Percentiles rank a stretch among this genome's conserved stretches.
These are phyloP conservation scores for Cytospora schulzeri DNA, from an alignment of 2,329 filamentous ascomycete genomes.

Conservation along the genomic window DNA sequence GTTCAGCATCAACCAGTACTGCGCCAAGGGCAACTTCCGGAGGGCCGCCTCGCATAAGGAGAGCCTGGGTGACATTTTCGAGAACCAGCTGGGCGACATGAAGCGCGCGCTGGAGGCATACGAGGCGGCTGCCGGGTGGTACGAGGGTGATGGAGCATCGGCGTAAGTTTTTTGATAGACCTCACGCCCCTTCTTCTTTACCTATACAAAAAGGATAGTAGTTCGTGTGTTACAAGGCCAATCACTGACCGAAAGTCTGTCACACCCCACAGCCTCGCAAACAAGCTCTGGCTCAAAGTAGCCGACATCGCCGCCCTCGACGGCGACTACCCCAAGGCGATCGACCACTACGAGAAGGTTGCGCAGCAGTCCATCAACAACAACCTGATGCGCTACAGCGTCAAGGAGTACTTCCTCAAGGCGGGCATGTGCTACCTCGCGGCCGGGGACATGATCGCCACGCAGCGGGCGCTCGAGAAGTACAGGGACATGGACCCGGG, in stretches of 20 bases:
- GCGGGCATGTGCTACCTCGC: conserved; percentile 87
- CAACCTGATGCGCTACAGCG: conserved; percentile 89
- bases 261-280: conserved; percentile 66
- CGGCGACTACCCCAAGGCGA: conserved; percentile 81
- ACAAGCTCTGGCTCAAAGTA: conserved; percentile 91
- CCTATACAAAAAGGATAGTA: not conserved
- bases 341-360: conserved; percentile 82
- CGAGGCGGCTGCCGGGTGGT: conserved; percentile 85
- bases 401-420: conserved; percentile 96
- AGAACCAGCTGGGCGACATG: conserved; percentile 76
- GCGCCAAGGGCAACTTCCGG: conserved; percentile 85
- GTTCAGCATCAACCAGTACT: conserved; percentile 82
- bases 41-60: conserved; percentile 90
- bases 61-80: conserved; percentile 82
- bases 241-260: not conserved
- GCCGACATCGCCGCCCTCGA: conserved; percentile 84
- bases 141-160: conserved; percentile 80
- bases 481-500: conserved; percentile 79
- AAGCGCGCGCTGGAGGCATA: conserved; percentile 81
- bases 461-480: conserved; percentile 76
- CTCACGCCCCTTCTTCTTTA: not conserved
- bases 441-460: conserved; percentile 72
- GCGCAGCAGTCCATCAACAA: conserved; percentile 78
- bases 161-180: conserved; percentile 60
- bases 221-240: not conserved